Evolutionary conservation across 139 green algal genomes (phyloP), one percentile per base, ranked within the genome.

Genomic region (Edaphochlamys debaryana): DNA sequence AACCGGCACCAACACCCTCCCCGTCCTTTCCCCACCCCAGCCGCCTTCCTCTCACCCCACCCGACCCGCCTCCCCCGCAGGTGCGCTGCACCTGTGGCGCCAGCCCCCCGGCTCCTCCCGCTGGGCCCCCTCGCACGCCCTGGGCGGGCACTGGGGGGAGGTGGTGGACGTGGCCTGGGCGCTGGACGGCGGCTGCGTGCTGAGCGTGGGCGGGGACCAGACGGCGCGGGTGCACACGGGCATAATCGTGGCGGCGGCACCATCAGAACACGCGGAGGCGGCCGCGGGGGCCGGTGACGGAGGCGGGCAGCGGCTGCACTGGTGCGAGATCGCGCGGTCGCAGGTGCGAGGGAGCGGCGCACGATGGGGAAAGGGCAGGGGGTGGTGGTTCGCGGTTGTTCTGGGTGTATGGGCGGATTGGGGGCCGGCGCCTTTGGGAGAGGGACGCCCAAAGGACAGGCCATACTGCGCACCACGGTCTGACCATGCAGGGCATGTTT

Each of bases 251-350:
- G 69, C 19, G 8, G 67, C 58, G 29, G 25, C 42, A 67, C 2
- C 42, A 32, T 67, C 30, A 30, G n/a, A 38, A 40, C 60, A 42
- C 20, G 32, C 11, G 25, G 22, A 17, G 45, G 45, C 38, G 36
- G 54, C 11, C 19, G 37, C 9, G 56, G 3, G 36, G 22, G 69
- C 22, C n/a, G 56, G 36, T 40, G 67, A 48, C 37, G 70, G 34
- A 36, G 34, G 56, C 15, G 37, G 37, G 25, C 8, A 27, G 67
- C 29, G 64, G 37, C 69, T 85, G 52, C 84, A 91, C 73, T 99
- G 96, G 96, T 96, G 92, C 62, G 96, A 99, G 89, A 83, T 99
- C 34, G 97, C 97, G 11, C 80, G 97, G 5, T 94, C 97, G 41
- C 95, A 98, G 90, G 85, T 92, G 74, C 8, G n/a, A n/a, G 84